Evolutionary conservation across 2,329 filamentous ascomycete species (phyloP).

Genomic region (Trichophyton mentagrophytes): DNA sequence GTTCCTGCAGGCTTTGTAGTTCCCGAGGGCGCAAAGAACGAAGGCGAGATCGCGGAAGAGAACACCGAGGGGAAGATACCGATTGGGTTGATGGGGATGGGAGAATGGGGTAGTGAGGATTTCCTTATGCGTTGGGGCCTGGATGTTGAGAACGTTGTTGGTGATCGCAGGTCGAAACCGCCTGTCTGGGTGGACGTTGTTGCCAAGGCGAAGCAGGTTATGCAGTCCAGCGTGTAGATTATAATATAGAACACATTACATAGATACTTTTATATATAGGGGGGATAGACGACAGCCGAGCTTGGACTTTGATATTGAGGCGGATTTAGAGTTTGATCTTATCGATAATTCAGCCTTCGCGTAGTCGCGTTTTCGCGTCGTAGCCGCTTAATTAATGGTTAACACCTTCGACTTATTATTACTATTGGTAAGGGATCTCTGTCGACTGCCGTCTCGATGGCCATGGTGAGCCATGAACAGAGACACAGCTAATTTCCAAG

Average conservation of each 20-base stretch:
- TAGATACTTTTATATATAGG: neutral
- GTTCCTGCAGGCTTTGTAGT: slow-evolving; percentile 56
- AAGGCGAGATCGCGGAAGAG: slow-evolving; percentile 19
- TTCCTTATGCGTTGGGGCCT: slow-evolving; percentile 38
- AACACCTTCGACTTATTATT: neutral
- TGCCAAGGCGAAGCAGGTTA: slow-evolving; percentile 21
- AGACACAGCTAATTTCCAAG: slow-evolving; percentile 23
- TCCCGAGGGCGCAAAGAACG: slow-evolving; percentile 15
- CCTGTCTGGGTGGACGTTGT: slow-evolving; percentile 38
- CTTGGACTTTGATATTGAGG: neutral
- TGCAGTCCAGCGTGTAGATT: neutral
- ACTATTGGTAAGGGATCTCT: neutral
- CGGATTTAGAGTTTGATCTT: neutral
- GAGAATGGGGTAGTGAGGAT: slow-evolving; percentile 43
- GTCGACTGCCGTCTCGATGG: neutral
- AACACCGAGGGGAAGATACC: slow-evolving; percentile 35
- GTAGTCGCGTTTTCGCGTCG: neutral
- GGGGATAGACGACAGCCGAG: neutral
- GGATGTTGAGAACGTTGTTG: slow-evolving; percentile 34
- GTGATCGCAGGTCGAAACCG: slow-evolving; percentile 23
- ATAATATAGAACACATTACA: neutral
- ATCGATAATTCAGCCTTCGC: neutral
- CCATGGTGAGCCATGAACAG: slow-evolving; percentile 8
- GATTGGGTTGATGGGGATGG: slow-evolving; percentile 44
- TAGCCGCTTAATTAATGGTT: neutral